A percentile compares a stretch with the other conserved stretches of the same genome.
Evolutionary conservation across 495 filamentous ascomycete species (phyloP).

Genomic region (Tuber brumale): DNA sequence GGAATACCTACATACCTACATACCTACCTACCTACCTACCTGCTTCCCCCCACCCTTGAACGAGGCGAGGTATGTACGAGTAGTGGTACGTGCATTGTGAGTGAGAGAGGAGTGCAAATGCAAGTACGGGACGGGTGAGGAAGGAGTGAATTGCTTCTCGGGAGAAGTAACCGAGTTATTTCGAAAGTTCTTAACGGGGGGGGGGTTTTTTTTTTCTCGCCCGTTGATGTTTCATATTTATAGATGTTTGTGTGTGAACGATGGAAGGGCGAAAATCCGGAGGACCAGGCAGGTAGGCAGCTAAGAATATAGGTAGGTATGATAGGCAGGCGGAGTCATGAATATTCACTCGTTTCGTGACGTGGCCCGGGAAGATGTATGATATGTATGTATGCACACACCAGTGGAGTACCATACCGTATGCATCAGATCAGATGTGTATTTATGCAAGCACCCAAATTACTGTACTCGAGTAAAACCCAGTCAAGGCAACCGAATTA

Average conservation of each 20-base stretch:
- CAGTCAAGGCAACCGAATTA: not conserved
- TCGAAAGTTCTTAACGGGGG: not conserved
- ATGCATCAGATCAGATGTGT: not conserved
- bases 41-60: not conserved
- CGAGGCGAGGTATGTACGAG: not conserved
- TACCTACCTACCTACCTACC: not conserved
- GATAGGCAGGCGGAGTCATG: not conserved
- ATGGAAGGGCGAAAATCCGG: not conserved
- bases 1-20: not conserved
- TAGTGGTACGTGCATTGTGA: not conserved
- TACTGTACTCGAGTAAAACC: not conserved
- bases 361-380: not conserved
- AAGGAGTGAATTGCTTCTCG: not conserved
- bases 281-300: not conserved
- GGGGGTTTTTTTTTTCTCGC: constrained; percentile 3
- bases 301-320: too few species aligned
- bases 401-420: not conserved
- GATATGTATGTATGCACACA: not conserved
- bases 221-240: constrained; percentile 2
- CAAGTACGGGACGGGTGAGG: not conserved
- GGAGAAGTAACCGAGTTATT: not conserved
- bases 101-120: not conserved
- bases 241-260: not conserved
- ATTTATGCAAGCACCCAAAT: not conserved
- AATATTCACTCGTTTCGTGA: constrained; percentile 1